Evolutionary conservation across 2,329 filamentous ascomycete genomes (phyloP), one percentile per base, ranked within the genome.

Genomic region (Sarocladium strictum): DNA sequence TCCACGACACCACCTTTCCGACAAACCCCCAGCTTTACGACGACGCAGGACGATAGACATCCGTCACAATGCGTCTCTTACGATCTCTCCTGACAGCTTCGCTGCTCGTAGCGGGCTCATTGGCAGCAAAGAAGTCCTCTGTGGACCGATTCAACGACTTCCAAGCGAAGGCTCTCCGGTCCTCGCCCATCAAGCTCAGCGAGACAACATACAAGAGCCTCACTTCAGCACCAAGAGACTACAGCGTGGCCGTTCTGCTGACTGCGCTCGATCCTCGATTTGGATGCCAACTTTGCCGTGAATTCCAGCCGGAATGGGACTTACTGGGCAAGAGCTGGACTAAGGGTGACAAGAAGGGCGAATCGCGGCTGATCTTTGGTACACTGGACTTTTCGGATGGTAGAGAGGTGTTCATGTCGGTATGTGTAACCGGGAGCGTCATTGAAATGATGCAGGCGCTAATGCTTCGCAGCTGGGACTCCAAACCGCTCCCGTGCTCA

Each of bases 251-350:
- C 2, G 81, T 99, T 2, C 81, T 99, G 14, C 76, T 99, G 60
- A 99, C 94, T 1, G 94, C 94, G 35, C 73, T 92, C 64, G 92
- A 96, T 61, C 66, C 84, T 29, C 83, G 90, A 56, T 97, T 89
- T 67, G 89, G 88, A 57, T 99, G 94, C 69, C 77, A 85, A 60
- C 77, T 97, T 50, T 99, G 94, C 71, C 81, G 84, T 53, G 90
- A 96, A 53, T 96, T 99, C 70, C 89, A 96, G 69, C 87, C 92
- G 1, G 94, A 99, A 72, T 99, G 91, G 88, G 89, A 95, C 54
- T 71, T 97, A 54, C 74, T 99, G 54, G 83, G 83, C 54, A 89
- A 84, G 70, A 94, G 89, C 72, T 99, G 94, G 94, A 78, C 79
- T 58, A 90, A 88, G 69, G 91, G 89, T 7, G 89, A 96, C 70